Conservation (phyloP, 148 eudicot species). For the Vaccinium corymbosum region DNA sequence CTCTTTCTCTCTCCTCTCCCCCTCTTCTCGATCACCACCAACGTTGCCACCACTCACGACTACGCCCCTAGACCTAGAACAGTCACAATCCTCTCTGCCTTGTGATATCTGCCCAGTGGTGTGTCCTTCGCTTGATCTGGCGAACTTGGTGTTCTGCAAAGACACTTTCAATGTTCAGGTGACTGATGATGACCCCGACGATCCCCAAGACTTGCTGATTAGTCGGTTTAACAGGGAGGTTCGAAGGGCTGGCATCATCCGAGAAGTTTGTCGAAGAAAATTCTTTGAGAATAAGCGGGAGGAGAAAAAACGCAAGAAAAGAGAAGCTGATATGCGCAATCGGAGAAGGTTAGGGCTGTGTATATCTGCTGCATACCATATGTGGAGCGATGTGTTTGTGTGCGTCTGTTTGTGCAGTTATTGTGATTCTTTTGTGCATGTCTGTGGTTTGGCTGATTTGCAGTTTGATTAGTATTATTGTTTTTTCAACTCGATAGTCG, state of each 20-base stretch:
- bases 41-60: background rate
- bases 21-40: too few relatives aligned
- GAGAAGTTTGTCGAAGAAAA: background rate
- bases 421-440: too few relatives aligned
- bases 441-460: too few relatives aligned
- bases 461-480: too few relatives aligned
- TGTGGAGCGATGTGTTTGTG: background rate
- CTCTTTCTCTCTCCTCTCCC: too few relatives aligned
- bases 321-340: background rate
- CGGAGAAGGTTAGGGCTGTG: background rate
- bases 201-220: background rate
- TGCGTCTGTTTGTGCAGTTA: background rate
- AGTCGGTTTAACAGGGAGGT: background rate
- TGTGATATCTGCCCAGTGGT: background rate
- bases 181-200: background rate
- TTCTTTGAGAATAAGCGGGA: background rate
- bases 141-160: background rate
- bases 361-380: background rate
- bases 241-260: background rate
- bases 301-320: background rate
- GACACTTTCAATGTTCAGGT: background rate
- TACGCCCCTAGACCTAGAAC: background rate
- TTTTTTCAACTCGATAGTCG: too few relatives aligned
- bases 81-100: background rate
- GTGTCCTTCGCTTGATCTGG: background rate